Percentiles rank a stretch among this genome's conserved stretches.
phyloP scores from a whole-genome alignment of 2,329 filamentous ascomycete genomes.

The Claviceps quebecensis region DNA sequence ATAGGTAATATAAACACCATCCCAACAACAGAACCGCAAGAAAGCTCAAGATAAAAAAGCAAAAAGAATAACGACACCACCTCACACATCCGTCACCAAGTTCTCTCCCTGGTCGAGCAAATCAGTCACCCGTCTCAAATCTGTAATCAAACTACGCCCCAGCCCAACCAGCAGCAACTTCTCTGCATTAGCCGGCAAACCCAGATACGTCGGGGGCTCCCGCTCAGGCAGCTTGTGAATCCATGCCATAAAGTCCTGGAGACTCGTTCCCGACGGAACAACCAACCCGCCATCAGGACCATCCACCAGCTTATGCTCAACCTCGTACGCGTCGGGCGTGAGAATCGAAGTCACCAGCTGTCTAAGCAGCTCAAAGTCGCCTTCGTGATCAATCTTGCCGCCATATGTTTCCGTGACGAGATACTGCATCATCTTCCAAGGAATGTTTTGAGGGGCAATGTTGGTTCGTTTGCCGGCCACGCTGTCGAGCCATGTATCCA shows the following conservation, averaged over 20 bases:
- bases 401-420: slow-evolving; percentile 91
- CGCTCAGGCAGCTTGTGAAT: slow-evolving; percentile 84
- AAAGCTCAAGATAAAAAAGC: too few species aligned
- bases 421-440: slow-evolving; percentile 89
- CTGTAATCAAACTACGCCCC: slow-evolving; percentile 69
- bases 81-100: slow-evolving; percentile 51
- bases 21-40: not conserved
- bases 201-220: slow-evolving; percentile 90
- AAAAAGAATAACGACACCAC: too few species aligned
- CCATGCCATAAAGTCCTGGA: slow-evolving; percentile 82
- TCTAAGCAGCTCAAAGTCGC: slow-evolving; percentile 62
- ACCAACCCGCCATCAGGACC: slow-evolving; percentile 48
- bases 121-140: slow-evolving; percentile 72
- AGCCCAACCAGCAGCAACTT: slow-evolving; percentile 84
- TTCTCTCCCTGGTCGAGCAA: slow-evolving; percentile 91
- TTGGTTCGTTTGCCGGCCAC: slow-evolving; percentile 79
- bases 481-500: slow-evolving; percentile 84
- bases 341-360: slow-evolving; percentile 65
- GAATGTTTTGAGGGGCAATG: slow-evolving; percentile 82
- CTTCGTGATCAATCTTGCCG: slow-evolving; percentile 89
- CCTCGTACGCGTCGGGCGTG: slow-evolving; percentile 80
- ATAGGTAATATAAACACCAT: too few species aligned
- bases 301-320: slow-evolving; percentile 78
- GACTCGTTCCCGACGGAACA: slow-evolving; percentile 66
- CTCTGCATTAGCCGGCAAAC: slow-evolving; percentile 88